Evolutionary conservation across 768 basidiomycete species (phyloP).

Genomic region (Hebeloma cylindrosporum): DNA sequence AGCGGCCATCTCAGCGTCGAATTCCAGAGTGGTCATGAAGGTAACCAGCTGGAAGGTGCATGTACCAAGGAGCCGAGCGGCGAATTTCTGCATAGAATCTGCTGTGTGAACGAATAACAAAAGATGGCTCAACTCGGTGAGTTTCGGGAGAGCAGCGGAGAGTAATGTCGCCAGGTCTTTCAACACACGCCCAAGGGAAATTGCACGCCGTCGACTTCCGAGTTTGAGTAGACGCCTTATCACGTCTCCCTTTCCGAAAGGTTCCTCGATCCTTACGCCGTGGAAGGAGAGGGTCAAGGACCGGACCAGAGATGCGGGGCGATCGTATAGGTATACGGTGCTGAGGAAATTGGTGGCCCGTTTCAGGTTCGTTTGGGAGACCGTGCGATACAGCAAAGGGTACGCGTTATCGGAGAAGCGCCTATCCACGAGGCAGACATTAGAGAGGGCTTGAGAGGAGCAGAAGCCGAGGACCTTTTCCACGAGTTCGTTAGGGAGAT

Average conservation of each 20-base stretch:
- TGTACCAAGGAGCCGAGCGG: conserved; percentile 1
- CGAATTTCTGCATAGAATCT: conserved; percentile 1
- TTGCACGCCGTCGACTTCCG: conserved; percentile 1
- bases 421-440: background rate
- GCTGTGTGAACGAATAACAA: conserved; percentile 1
- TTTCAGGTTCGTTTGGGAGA: conserved; percentile 4
- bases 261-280: background rate
- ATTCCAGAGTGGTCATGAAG: conserved; percentile 5
- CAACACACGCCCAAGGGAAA: background rate
- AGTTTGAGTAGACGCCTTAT: conserved; percentile 3
- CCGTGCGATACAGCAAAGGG: conserved; percentile 5
- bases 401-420: background rate
- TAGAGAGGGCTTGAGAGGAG: background rate
- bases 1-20: background rate
- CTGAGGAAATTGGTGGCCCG: conserved; percentile 5
- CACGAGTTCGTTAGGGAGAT: conserved; percentile 6
- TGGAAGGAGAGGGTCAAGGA: conserved; percentile 2
- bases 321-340: conserved; percentile 7
- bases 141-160: background rate
- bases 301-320: conserved; percentile 5
- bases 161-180: conserved; percentile 4
- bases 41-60: conserved; percentile 4
- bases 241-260: background rate
- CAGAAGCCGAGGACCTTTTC: conserved; percentile 5
- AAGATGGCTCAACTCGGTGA: conserved; percentile 4